Evolutionary conservation across 345 rosid genomes (phyloP).

Genomic region (Rubroshorea leprosula): DNA sequence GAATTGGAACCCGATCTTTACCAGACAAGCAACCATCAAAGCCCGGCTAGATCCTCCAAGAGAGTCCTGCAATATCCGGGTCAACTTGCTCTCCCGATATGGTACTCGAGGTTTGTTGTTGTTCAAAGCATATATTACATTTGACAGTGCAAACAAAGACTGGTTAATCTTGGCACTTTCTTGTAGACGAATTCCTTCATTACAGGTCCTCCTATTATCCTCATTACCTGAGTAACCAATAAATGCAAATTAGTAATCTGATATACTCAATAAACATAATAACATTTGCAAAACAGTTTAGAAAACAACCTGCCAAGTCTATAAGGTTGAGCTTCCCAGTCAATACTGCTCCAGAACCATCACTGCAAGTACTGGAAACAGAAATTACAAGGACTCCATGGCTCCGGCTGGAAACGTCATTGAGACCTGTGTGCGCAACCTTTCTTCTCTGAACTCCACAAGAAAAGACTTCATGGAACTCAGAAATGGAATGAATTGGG

Average conservation of each 20-base stretch:
- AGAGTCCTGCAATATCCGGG: constrained; percentile 89
- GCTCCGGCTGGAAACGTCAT: constrained; percentile 91
- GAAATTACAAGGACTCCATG: constrained; percentile 81
- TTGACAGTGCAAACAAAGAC: constrained; percentile 82
- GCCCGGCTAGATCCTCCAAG: constrained; percentile 85
- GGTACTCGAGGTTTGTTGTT: constrained; percentile 66
- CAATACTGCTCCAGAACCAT: constrained; percentile 29
- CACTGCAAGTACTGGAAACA: constrained; percentile 37
- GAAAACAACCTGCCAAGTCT: constrained; percentile 72
- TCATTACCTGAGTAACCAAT: constrained; percentile 56
- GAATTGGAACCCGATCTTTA: constrained; percentile 21
- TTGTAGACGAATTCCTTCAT: constrained; percentile 77
- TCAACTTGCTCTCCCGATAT: constrained; percentile 89
- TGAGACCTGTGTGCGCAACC: constrained; percentile 75
- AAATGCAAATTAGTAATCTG: neutral
- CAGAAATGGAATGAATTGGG: constrained; percentile 47
- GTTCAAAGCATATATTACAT: constrained; percentile 83
- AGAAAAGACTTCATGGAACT: constrained; percentile 49
- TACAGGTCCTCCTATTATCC: constrained; percentile 82
- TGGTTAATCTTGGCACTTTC: constrained; percentile 91
- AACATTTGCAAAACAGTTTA: neutral
- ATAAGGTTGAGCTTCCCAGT: constrained; percentile 84
- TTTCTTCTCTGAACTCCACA: constrained; percentile 64
- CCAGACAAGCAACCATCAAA: constrained; percentile 91
- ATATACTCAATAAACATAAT: neutral